Conservation (phyloP, 1,284 basidiomycete species). For the Amylostereum areolatum region DNA sequence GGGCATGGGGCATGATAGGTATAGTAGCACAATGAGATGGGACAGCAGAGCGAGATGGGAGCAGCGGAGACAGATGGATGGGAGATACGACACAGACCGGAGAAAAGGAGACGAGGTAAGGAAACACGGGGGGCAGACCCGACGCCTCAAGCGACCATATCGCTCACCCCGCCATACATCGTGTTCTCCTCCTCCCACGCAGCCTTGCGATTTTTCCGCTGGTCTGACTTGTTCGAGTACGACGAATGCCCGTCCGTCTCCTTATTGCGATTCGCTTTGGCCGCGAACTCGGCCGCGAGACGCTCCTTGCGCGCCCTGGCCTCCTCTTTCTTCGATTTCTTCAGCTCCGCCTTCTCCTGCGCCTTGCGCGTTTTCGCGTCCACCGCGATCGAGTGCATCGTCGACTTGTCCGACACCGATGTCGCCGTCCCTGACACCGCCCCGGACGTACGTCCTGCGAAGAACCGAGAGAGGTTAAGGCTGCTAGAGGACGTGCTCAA, state of each 20-base stretch:
- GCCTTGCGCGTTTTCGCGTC: conserved; percentile 22
- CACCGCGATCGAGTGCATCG: conserved; percentile 5
- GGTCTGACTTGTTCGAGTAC: conserved; percentile 15
- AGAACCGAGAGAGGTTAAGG: neutral
- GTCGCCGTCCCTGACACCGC: neutral
- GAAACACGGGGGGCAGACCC: neutral
- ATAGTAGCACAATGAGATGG: neutral
- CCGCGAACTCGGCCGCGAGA: conserved; percentile 36
- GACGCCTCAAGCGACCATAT: neutral
- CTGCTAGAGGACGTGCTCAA: neutral
- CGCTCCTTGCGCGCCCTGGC: conserved; percentile 32
- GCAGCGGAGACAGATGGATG: neutral
- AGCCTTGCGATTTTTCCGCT: conserved; percentile 1
- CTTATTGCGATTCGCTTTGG: conserved; percentile 23
- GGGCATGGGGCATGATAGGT: neutral
- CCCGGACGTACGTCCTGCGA: neutral
- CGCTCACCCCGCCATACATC: conserved; percentile 16
- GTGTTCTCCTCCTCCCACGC: conserved; percentile 19
- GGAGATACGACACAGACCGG: neutral
- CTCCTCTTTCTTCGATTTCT: conserved; percentile 40
- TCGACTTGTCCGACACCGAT: conserved; percentile 1
- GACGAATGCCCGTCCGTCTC: conserved; percentile 24
- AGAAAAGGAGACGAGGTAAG: neutral
- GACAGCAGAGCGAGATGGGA: neutral
- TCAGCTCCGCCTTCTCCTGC: conserved; percentile 31